phyloP scores from a whole-genome alignment of 1,139 yeast genomes.

The Geotrichum macrosporum region DNA sequence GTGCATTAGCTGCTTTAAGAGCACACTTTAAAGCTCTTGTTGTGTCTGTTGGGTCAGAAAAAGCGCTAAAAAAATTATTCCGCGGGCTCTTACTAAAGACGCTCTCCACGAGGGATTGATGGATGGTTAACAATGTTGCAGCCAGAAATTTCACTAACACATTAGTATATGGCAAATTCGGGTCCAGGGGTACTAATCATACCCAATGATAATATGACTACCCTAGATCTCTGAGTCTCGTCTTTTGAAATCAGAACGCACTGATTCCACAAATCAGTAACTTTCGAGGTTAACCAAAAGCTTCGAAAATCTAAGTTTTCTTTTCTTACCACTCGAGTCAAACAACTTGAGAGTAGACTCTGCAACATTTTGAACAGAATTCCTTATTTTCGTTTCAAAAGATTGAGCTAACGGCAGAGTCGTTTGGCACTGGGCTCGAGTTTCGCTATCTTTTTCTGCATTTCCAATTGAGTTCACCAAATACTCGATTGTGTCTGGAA shows the following conservation, averaged over 20 bases:
- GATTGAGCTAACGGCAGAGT: conserved; percentile 20
- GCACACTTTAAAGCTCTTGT: conserved; percentile 20
- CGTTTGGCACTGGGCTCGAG: conserved; percentile 20
- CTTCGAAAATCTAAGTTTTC: neutral
- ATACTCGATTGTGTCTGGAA: conserved; percentile 11
- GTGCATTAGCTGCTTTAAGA: conserved; percentile 15
- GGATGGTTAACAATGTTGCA: conserved; percentile 16
- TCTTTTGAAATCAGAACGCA: conserved; percentile 17
- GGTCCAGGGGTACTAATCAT: too few species aligned
- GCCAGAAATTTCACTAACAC: conserved; percentile 18
- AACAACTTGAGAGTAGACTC: conserved; percentile 11
- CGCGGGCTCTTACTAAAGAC: conserved; percentile 17
- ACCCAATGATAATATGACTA: conserved; percentile 3
- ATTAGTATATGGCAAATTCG: too few species aligned
- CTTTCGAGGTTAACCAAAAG: neutral
- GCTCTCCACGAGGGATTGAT: conserved; percentile 18
- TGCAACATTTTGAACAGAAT: neutral
- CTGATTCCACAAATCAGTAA: conserved; percentile 17
- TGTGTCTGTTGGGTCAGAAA: conserved; percentile 13
- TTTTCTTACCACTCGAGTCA: conserved; percentile 16
- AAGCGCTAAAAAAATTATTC: neutral
- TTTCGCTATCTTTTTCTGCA: conserved; percentile 15
- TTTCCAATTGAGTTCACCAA: conserved; percentile 2
- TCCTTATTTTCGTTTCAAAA: conserved; percentile 20
- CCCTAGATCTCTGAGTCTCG: conserved; percentile 9